These are phyloP conservation scores for Prunus armeniaca DNA, from an alignment of 306 rosid genomes.

Conservation along the genomic window DNA sequence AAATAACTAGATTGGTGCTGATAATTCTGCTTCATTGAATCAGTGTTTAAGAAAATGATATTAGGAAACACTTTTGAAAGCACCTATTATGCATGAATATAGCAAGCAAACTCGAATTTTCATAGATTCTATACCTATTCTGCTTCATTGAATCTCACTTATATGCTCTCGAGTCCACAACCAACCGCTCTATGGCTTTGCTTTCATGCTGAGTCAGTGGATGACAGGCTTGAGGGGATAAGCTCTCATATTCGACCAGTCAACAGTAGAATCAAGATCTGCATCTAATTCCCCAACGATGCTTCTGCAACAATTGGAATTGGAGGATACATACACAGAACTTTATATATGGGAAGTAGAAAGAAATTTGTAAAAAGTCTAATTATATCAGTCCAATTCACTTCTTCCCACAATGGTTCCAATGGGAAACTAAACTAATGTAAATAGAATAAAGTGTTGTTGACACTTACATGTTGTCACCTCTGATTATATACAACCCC, in stretches of 20 bases:
- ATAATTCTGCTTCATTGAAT: not conserved
- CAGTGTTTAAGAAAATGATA: not conserved
- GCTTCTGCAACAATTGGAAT: conserved; percentile 59
- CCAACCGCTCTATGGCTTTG: not conserved
- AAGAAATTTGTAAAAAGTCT: not conserved
- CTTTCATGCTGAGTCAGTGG: conserved; percentile 42
- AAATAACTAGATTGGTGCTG: not conserved
- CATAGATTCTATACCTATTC: not conserved
- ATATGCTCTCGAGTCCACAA: not conserved
- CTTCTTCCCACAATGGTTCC: not conserved
- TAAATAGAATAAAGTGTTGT: not conserved
- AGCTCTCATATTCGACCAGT: conserved; percentile 80
- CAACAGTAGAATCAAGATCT: conserved; percentile 78
- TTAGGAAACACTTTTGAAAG: not conserved
- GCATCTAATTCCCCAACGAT: conserved; percentile 95
- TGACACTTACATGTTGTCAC: conserved; percentile 82
- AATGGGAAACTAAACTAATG: not conserved
- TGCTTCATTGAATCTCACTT: not conserved
- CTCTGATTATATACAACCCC: conserved; percentile 90
- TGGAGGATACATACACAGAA: too few relatives aligned
- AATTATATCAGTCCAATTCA: not conserved
- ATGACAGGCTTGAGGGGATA: conserved; percentile 88
- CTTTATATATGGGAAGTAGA: too few relatives aligned
- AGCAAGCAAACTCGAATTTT: not conserved
- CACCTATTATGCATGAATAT: not conserved